Conservation (phyloP, 1,284 basidiomycete genomes). For the Taiwanofungus camphoratus region DNA sequence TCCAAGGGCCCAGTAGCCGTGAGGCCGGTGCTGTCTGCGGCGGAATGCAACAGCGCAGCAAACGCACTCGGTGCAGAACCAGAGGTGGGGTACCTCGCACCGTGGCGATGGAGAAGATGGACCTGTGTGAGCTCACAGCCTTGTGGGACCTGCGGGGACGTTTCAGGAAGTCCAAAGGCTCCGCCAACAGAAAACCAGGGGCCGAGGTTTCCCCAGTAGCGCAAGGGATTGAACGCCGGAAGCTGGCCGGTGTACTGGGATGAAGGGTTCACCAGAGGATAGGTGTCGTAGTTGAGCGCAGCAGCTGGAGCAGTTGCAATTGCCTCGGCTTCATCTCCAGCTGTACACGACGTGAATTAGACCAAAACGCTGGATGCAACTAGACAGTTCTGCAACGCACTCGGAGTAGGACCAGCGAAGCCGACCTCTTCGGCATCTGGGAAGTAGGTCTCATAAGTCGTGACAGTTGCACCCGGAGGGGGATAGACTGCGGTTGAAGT, state of each 20-base stretch:
- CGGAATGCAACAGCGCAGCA: conserved; percentile 33
- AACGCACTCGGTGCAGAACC: conserved; percentile 34
- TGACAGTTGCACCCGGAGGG: conserved; percentile 21
- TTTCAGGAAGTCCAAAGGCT: conserved; percentile 44
- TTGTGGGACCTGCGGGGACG: conserved; percentile 44
- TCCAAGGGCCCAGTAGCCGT: conserved; percentile 39
- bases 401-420: conserved; percentile 27
- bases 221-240: conserved; percentile 21
- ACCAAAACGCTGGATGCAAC: neutral
- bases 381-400: conserved; percentile 11
- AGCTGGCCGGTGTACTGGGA: conserved; percentile 8
- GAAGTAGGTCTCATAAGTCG: conserved; percentile 22
- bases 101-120: conserved; percentile 51
- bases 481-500: conserved; percentile 25
- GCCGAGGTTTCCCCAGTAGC: conserved; percentile 49
- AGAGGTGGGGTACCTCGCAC: conserved; percentile 46
- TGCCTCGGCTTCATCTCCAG: conserved; percentile 24
- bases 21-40: conserved; percentile 30
- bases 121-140: conserved; percentile 46
- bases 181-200: conserved; percentile 51
- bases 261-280: conserved; percentile 20
- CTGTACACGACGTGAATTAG: conserved; percentile 6
- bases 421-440: conserved; percentile 25
- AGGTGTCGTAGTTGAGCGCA: conserved; percentile 19
- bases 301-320: conserved; percentile 24